Evolutionary conservation across 495 filamentous ascomycete genomes (phyloP), one percentile per base, ranked within the genome.

Genomic region (Glutinoglossum americanum): DNA sequence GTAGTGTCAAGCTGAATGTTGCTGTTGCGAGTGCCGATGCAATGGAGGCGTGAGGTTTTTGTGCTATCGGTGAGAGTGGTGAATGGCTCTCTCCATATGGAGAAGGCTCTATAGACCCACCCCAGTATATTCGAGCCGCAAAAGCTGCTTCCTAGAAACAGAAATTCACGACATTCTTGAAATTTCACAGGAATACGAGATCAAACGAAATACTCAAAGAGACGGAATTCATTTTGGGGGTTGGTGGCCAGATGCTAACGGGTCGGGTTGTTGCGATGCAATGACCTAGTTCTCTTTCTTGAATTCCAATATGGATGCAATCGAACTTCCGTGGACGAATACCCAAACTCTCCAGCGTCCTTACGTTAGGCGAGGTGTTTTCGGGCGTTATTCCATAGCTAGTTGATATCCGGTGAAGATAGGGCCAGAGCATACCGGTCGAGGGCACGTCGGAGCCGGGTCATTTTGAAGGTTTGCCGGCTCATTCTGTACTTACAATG

Each of bases 401-500:
- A 9, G 10, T 11, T 39, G n/a, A 45, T 13, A 21, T 45, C 41
- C 21, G 13, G 37, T 17, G 37, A 13, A 13, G 37, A 41, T 41
- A 5, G 41, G 3, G 5, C 19, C 10, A 13, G 41, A 45, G 2
- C 37, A 23, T 1, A 7, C 41, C 41, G 3, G 10, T 45, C 41
- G 21, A 45, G 3, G n/a, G 41, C 41, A 45, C n/a, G 41, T 3
- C 19, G n/a, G 21, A 45, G 15, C 11, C 19, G 49, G 11, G 49
- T 28, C 23, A 53, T 53, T n/a, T 21, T 32, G 23, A 32, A 53
- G 30, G 11, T 25, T 30, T 27, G 25, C 49, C 49, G 28, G 28
- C 30, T 28, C 49, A 53, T 53, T 53, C 19, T 53, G 23, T 53
- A 53, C 49, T 53, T 53, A 53, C 49, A 53, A 30, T 53, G 49